phyloP scores from a whole-genome alignment of 306 rosid species.

The Argentina anserina region DNA sequence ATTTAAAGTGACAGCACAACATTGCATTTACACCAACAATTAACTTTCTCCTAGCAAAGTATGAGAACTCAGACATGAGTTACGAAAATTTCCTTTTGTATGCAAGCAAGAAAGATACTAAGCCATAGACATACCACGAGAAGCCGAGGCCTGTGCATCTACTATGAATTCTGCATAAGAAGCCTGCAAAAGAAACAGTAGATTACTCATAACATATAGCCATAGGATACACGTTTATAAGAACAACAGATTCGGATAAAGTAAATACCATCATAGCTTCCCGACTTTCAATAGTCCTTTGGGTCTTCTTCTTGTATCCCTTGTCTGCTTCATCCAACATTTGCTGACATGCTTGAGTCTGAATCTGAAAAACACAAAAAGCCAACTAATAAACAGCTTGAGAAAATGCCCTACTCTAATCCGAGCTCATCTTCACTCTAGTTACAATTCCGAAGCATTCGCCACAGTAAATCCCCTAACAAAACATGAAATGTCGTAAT shows the following conservation, averaged over 20 bases:
- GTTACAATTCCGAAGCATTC: no score
- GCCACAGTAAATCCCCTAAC: no score
- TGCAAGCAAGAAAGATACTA: not conserved
- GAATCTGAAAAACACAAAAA: no score
- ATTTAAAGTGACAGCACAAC: not conserved
- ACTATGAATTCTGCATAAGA: constrained; percentile 70
- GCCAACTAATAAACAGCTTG: no score
- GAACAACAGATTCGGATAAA: not conserved
- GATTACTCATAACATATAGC: constrained; percentile 7
- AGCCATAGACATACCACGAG: constrained; percentile 53
- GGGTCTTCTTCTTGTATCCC: constrained; percentile 62
- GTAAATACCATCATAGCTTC: constrained; percentile 68
- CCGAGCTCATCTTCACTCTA: no score
- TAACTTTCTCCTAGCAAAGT: no score
- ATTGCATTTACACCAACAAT: no score
- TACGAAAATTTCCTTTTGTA: not conserved
- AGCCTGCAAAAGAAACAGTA: constrained; percentile 42
- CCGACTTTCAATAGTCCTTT: constrained; percentile 58
- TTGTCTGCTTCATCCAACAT: constrained; percentile 67
- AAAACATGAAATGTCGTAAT: no score
- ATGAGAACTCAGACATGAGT: not conserved
- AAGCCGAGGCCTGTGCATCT: constrained; percentile 65
- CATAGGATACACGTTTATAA: not conserved
- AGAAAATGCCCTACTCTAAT: no score
- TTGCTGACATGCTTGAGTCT: no score